Conservation (phyloP, 768 basidiomycete genomes). For the Leccinum arenicola region DNA sequence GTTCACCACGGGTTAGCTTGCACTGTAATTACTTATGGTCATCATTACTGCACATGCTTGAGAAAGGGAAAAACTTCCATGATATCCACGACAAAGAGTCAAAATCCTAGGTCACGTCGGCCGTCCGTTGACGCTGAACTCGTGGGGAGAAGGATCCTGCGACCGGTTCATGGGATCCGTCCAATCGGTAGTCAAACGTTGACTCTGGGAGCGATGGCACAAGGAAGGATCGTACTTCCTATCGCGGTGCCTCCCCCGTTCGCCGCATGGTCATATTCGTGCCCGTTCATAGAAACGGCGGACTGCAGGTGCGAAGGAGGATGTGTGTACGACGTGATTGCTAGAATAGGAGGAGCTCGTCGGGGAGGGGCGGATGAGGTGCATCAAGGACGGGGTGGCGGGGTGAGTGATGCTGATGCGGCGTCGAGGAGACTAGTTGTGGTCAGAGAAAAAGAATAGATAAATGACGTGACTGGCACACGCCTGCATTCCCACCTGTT, state of each 20-base stretch:
- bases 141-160: constrained; percentile 20
- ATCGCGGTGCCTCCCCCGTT: constrained; percentile 29
- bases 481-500: too few species aligned
- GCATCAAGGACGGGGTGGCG: constrained; percentile 31
- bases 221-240: constrained; percentile 19
- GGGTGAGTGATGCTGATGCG: constrained; percentile 31
- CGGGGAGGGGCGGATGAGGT: constrained; percentile 28
- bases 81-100: background rate
- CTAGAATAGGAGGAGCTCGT: constrained; percentile 17
- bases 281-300: constrained; percentile 26
- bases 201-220: too few species aligned
- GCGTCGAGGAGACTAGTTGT: constrained; percentile 29
- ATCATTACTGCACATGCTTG: background rate
- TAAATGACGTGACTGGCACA: background rate
- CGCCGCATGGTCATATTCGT: constrained; percentile 13
- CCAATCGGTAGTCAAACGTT: background rate
- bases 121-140: constrained; percentile 22
- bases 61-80: background rate
- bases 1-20: background rate
- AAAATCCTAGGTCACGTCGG: constrained; percentile 17
- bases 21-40: background rate
- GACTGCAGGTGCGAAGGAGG: constrained; percentile 1
- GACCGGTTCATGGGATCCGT: constrained; percentile 16
- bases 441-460: background rate
- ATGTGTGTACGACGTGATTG: constrained; percentile 17